phyloP scores from a whole-genome alignment of 257 asterid genomes.

The Verbena officinalis region DNA sequence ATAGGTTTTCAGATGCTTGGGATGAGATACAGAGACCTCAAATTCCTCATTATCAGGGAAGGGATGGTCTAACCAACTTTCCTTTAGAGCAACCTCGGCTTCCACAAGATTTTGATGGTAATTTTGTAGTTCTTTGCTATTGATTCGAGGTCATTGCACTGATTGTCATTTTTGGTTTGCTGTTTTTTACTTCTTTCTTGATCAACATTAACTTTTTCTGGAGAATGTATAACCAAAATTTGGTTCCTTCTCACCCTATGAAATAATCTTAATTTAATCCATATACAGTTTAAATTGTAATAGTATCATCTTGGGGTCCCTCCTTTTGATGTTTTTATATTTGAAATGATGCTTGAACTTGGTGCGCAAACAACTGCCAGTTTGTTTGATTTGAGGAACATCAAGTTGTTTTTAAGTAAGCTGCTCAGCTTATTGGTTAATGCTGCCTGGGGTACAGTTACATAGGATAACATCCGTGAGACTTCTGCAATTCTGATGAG shows the following conservation, averaged over 20 bases:
- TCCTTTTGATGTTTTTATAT: not conserved
- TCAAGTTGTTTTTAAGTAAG: slow-evolving; percentile 19
- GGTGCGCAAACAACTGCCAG: slow-evolving; percentile 1
- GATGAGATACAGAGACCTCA: slow-evolving; percentile 88
- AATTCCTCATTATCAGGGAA: slow-evolving; percentile 49
- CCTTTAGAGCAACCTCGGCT: slow-evolving; percentile 57
- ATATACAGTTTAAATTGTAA: slow-evolving; percentile 1
- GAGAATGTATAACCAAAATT: not conserved
- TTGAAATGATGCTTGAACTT: slow-evolving; percentile 7
- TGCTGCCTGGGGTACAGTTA: slow-evolving; percentile 2
- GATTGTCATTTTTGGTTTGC: not conserved
- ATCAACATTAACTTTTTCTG: not conserved
- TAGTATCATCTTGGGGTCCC: not conserved
- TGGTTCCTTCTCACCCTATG: slow-evolving; percentile 21
- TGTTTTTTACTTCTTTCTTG: not conserved
- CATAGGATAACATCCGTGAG: not conserved
- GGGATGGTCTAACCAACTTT: slow-evolving; percentile 52
- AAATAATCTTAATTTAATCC: slow-evolving; percentile 5
- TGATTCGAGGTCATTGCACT: slow-evolving; percentile 18
- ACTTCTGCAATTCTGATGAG: slow-evolving; percentile 27
- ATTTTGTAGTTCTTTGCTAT: slow-evolving; percentile 21
- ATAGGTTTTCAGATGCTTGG: slow-evolving; percentile 87
- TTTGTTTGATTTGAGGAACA: not conserved
- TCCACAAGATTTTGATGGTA: slow-evolving; percentile 79
- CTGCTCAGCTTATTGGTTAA: slow-evolving; percentile 5